A percentile compares a stretch with the other conserved stretches of the same genome.
Evolutionary conservation across 352 stramenopile genomes (phyloP).

Genomic region (Phytophthora quininea): DNA sequence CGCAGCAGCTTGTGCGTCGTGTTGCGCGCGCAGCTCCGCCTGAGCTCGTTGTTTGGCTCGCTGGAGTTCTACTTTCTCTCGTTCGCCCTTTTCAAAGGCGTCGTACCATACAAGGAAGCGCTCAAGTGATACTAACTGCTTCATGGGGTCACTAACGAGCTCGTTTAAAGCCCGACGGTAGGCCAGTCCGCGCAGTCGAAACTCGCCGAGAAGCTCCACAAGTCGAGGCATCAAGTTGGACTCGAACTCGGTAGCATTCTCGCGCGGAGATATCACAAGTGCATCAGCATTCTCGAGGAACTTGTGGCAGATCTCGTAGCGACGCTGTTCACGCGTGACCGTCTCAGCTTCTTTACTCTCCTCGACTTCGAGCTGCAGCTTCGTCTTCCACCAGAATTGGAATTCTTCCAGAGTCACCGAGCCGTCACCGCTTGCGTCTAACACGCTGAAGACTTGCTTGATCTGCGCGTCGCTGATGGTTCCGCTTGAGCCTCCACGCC

Average conservation of each 20-base stretch:
- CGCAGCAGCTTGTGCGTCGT: constrained; percentile 35
- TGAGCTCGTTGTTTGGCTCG: constrained; percentile 47
- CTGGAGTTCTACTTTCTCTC: constrained; percentile 55
- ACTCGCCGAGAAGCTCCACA: constrained; percentile 53
- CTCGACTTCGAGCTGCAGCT: constrained; percentile 60
- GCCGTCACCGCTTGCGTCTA: constrained; percentile 73
- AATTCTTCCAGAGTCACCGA: constrained; percentile 76
- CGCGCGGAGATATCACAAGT: constrained; percentile 19
- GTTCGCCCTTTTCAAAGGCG: constrained; percentile 49
- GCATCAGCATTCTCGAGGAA: constrained; percentile 57
- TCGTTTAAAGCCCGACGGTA: constrained; percentile 57
- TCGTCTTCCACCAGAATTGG: constrained; percentile 77
- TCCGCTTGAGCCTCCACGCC: constrained; percentile 19
- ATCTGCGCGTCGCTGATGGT: constrained; percentile 45
- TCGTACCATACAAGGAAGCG: constrained; percentile 65
- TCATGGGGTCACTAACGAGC: constrained; percentile 39
- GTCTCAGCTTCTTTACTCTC: constrained; percentile 43
- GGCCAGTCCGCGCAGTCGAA: constrained; percentile 53
- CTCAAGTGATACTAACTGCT: constrained; percentile 53
- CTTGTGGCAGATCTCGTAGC: constrained; percentile 31
- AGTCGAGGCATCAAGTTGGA: constrained; percentile 66
- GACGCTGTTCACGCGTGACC: constrained; percentile 24
- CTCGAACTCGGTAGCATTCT: constrained; percentile 35
- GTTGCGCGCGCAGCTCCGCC: constrained; percentile 43
- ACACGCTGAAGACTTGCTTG: constrained; percentile 54